Evolutionary conservation across 2,329 filamentous ascomycete genomes (phyloP).

Genomic region (Botrytis hyacinthi): DNA sequence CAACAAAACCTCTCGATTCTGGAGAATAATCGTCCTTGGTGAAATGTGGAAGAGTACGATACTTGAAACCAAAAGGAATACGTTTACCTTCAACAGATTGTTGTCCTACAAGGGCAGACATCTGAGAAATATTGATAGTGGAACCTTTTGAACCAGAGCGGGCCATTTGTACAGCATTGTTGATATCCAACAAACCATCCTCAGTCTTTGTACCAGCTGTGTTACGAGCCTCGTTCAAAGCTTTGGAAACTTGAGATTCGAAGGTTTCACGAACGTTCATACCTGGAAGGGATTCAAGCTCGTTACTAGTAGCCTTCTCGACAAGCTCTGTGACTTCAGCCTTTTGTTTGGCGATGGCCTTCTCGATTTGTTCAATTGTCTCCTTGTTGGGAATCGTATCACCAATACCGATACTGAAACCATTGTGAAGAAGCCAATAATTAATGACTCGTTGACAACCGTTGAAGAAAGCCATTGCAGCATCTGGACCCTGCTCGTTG

Average conservation of each 20-base stretch:
- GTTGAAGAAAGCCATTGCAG: conserved; percentile 93
- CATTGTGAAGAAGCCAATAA: conserved; percentile 95
- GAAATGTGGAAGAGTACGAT: conserved; percentile 93
- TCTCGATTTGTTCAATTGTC: conserved; percentile 82
- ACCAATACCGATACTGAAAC: conserved; percentile 97
- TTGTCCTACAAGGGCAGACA: conserved; percentile 96
- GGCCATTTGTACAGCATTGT: conserved; percentile 97
- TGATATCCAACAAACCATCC: conserved; percentile 88
- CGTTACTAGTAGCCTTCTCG: conserved; percentile 74
- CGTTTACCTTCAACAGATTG: conserved; percentile 98
- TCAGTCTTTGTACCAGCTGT: conserved; percentile 91
- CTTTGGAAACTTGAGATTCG: conserved; percentile 93
- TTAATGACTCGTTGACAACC: conserved; percentile 92
- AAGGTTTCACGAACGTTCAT: conserved; percentile 99
- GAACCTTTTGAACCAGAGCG: conserved; percentile 97
- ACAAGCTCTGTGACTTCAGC: conserved; percentile 74
- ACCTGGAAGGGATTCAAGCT: conserved; percentile 88
- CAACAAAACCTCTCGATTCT: conserved; percentile 94
- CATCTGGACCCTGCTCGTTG: conserved; percentile 86
- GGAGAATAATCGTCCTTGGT: conserved; percentile 99
- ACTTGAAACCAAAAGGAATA: conserved; percentile 99
- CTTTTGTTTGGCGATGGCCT: conserved; percentile 79
- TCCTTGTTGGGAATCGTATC: conserved; percentile 89
- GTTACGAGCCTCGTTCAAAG: conserved; percentile 92
- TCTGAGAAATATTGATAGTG: conserved; percentile 98